phyloP scores from a whole-genome alignment of 768 basidiomycete species.

The Mycena rosella region DNA sequence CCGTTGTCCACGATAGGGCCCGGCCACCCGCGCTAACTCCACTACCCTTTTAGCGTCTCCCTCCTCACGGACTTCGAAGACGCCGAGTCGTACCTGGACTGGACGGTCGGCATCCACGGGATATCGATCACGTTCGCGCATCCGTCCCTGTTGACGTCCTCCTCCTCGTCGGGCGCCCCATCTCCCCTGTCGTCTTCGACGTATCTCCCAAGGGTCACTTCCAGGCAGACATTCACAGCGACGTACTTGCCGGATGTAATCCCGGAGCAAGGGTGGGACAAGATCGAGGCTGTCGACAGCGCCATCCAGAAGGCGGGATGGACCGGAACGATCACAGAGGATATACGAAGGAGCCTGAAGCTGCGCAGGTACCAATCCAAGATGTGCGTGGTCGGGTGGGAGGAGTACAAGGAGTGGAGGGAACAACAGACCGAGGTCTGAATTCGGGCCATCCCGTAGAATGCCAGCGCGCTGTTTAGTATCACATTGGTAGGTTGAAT shows the following conservation, averaged over 20 bases:
- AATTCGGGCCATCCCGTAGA: constrained; percentile 19
- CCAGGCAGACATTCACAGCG: constrained; percentile 78
- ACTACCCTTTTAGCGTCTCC: constrained; percentile 72
- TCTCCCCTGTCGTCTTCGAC: constrained; percentile 79
- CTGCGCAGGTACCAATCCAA: constrained; percentile 88
- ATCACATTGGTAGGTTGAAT: constrained; percentile 23
- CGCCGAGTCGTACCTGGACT: constrained; percentile 88
- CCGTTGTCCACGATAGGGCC: constrained; percentile 12
- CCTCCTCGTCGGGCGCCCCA: constrained; percentile 72
- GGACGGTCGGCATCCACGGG: constrained; percentile 93
- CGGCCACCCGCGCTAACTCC: constrained; percentile 7
- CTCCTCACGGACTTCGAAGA: constrained; percentile 95
- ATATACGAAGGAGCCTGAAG: constrained; percentile 78
- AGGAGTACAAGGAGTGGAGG: constrained; percentile 85
- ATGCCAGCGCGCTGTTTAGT: constrained; percentile 21
- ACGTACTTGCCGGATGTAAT: constrained; percentile 96
- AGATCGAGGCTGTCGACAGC: constrained; percentile 89
- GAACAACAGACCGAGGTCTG: constrained; percentile 47
- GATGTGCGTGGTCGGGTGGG: constrained; percentile 76
- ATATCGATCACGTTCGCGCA: constrained; percentile 91
- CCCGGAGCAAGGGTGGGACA: constrained; percentile 94
- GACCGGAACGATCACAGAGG: constrained; percentile 85
- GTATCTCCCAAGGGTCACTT: constrained; percentile 63
- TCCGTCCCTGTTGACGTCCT: constrained; percentile 67
- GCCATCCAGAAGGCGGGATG: constrained; percentile 96